Evolutionary conservation across 371 early-diverging fungal species (phyloP).

Genomic region (Capillidium rhysosporum): DNA sequence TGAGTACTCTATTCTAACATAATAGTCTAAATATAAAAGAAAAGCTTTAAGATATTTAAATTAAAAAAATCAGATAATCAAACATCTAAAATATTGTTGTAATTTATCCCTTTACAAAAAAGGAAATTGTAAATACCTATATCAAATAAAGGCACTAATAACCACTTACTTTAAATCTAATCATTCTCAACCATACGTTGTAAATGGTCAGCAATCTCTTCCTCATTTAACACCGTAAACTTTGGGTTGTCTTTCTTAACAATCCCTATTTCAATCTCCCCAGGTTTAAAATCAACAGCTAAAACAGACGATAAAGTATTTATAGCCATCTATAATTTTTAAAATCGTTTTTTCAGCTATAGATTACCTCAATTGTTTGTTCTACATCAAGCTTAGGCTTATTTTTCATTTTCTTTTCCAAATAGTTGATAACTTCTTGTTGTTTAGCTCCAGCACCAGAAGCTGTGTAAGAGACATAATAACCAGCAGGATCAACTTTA

Average conservation of each 20-base stretch:
- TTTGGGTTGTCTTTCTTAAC: constrained; percentile 48
- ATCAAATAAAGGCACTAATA: no score
- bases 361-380: constrained; percentile 74
- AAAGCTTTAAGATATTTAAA: no score
- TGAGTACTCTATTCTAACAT: no score
- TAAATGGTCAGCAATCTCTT: constrained; percentile 85
- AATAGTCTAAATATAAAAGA: no score
- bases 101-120: no score
- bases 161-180: no score
- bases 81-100: no score
- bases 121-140: no score
- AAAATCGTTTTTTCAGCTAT: not conserved
- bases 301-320: constrained; percentile 81
- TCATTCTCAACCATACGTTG: constrained; percentile 75
- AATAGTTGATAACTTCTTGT: constrained; percentile 84
- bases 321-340: constrained; percentile 53
- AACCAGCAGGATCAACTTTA: constrained; percentile 97
- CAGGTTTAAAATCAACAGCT: constrained; percentile 82
- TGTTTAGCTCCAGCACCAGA: constrained; percentile 95
- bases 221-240: constrained; percentile 59
- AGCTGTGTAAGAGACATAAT: constrained; percentile 91
- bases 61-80: no score
- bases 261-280: constrained; percentile 85
- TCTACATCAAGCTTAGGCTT: constrained; percentile 54
- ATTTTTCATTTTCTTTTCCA: constrained; percentile 95